Base-by-base conservation (phyloP, 345 rosid genomes). In the Salix viminalis region DNA sequence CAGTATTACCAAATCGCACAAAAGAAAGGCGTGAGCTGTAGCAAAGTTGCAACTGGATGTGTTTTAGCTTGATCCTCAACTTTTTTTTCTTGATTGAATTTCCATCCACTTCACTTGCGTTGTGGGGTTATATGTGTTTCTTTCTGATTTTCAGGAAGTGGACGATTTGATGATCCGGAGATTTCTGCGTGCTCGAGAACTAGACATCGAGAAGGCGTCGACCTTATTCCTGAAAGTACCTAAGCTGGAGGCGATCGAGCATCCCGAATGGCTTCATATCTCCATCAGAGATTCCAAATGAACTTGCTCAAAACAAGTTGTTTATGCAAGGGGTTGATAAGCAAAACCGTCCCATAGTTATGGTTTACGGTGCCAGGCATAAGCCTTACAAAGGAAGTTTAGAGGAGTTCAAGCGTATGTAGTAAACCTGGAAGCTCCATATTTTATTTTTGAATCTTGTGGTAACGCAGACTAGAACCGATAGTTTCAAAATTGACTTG, bases 161-260 rank as follows among this genome's bases (percentile, higher is more conserved):
- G 97, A 93, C 84, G 98, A 95, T 82, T 83, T 86, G 36, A 89
- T 84, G 94, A 77, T 95, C 71, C 73, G 97, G 79, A 83, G 99
- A 83, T 95, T 95, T 83, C 81, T 95, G 70, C 80, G 94, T 30
- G 99, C 99, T 73, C 91, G 98, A 23, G 96, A 95, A 74, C 82
- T 87, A 0, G 99, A 95, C 77, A 85, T 95, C 26, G 97, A 95
- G 83, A 95, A 90, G 82, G 97, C 97, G 56, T 88, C 93, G 5
- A 80, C 83, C 76, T 42, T 91, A 58, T 90, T 95, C 58, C 84
- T 91, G n/a, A 1, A 91, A 91, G 87, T 93, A 87, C 77, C 77
- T 93, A 16, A 86, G 86, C 80, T 95, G 97, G 99, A 91, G 79
- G 76, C 83, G 73, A 80, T 79, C 81, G 23, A 80, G 83, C 52